These are phyloP conservation scores for Zymoseptoria brevis DNA, from an alignment of 2,329 filamentous ascomycete species.

Conservation along the genomic window DNA sequence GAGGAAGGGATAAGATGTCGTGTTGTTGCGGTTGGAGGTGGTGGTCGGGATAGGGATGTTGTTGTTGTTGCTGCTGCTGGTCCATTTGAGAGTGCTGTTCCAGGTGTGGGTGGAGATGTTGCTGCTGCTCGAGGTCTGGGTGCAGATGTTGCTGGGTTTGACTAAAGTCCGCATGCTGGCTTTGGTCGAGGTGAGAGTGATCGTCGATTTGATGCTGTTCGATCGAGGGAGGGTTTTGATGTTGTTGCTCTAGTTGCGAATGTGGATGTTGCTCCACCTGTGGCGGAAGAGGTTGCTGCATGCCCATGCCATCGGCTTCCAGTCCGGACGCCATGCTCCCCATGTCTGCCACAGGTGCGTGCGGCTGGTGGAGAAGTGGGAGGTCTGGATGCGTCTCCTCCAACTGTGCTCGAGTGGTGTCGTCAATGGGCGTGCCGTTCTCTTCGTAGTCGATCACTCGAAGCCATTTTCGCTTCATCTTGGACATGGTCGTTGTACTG, in stretches of 20 bases:
- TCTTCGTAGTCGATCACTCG: slow-evolving; percentile 28
- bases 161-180: background rate
- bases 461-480: slow-evolving; percentile 30
- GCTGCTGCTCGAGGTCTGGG: background rate
- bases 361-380: slow-evolving; percentile 12
- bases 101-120: background rate
- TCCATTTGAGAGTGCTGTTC: slow-evolving; percentile 2
- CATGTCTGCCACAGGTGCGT: slow-evolving; percentile 7
- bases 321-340: background rate
- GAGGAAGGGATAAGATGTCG: background rate
- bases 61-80: slow-evolving; percentile 1
- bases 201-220: background rate
- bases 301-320: background rate
- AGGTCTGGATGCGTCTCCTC: slow-evolving; percentile 25
- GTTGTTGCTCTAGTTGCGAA: background rate
- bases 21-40: background rate
- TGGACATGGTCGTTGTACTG: slow-evolving; percentile 30
- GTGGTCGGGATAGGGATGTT: background rate
- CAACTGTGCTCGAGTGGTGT: slow-evolving; percentile 16
- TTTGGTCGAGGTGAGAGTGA: background rate
- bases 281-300: background rate
- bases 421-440: slow-evolving; percentile 23
- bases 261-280: background rate
- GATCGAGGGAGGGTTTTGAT: background rate
- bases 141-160: background rate